Evolutionary conservation across 306 rosid genomes (phyloP).

Genomic region (Acacia confusa): DNA sequence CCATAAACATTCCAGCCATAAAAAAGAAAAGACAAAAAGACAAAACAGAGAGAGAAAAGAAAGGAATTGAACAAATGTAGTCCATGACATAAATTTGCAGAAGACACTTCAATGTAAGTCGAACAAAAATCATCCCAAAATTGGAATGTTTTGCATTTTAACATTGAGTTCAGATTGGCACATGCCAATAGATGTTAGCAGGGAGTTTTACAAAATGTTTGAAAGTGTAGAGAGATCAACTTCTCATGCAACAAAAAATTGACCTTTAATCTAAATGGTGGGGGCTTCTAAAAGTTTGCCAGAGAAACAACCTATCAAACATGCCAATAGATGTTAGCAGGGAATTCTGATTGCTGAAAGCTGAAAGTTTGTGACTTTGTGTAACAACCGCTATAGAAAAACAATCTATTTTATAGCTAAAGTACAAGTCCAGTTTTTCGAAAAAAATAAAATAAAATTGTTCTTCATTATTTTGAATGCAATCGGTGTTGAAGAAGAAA

Average conservation of each 20-base stretch:
- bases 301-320: not conserved
- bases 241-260: no score
- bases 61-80: not conserved
- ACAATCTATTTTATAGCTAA: not conserved
- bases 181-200: not conserved
- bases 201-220: not conserved
- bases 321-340: no score
- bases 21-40: not conserved
- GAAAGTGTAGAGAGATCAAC: not conserved
- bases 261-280: not conserved
- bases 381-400: not conserved
- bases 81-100: not conserved
- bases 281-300: not conserved
- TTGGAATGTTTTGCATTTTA: not conserved
- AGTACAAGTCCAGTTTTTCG: not conserved
- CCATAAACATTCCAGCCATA: not conserved
- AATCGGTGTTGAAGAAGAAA: not conserved
- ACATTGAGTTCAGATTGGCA: not conserved
- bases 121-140: not conserved
- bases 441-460: no score
- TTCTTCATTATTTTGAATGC: not conserved
- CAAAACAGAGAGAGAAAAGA: not conserved
- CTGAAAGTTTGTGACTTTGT: not conserved
- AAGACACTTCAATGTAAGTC: not conserved
- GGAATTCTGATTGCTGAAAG: not conserved